phyloP scores from a whole-genome alignment of 2,329 filamentous ascomycete species.

The Dothideomycetidae sp. region DNA sequence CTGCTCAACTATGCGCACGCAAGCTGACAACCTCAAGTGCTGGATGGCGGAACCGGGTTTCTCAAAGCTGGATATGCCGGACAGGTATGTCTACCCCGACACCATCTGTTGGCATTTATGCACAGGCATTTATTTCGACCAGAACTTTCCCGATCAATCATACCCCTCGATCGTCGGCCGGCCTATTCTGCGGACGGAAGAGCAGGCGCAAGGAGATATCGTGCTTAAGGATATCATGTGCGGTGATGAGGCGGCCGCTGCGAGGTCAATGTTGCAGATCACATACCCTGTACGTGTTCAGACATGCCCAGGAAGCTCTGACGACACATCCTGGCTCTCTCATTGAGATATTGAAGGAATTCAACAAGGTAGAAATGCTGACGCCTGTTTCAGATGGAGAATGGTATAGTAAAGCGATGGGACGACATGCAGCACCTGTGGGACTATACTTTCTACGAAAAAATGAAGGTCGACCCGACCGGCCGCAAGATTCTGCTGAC shows the following conservation, averaged over 20 bases:
- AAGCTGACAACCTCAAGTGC: conserved; percentile 45
- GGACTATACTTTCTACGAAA: conserved; percentile 98
- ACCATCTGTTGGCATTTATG: background rate
- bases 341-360: no score
- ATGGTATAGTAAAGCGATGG: conserved; percentile 98
- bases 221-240: conserved; percentile 98
- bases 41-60: conserved; percentile 99
- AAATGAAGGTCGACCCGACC: conserved; percentile 80
- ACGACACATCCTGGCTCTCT: background rate
- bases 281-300: conserved; percentile 67
- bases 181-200: conserved; percentile 92
- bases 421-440: conserved; percentile 99
- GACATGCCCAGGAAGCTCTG: background rate
- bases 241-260: conserved; percentile 91
- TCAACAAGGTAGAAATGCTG: background rate
- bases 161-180: conserved; percentile 97
- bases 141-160: conserved; percentile 99
- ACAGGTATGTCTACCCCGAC: conserved; percentile 40
- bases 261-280: conserved; percentile 94
- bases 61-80: conserved; percentile 98
- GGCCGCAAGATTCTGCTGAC: conserved; percentile 96
- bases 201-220: conserved; percentile 53
- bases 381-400: conserved; percentile 63
- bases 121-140: conserved; percentile 2
- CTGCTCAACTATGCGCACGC: conserved; percentile 3